A percentile compares a stretch with the other conserved stretches of the same genome.
Evolutionary conservation across 2,329 filamentous ascomycete genomes (phyloP).

Genomic region (Neodidymelliopsis sp.): DNA sequence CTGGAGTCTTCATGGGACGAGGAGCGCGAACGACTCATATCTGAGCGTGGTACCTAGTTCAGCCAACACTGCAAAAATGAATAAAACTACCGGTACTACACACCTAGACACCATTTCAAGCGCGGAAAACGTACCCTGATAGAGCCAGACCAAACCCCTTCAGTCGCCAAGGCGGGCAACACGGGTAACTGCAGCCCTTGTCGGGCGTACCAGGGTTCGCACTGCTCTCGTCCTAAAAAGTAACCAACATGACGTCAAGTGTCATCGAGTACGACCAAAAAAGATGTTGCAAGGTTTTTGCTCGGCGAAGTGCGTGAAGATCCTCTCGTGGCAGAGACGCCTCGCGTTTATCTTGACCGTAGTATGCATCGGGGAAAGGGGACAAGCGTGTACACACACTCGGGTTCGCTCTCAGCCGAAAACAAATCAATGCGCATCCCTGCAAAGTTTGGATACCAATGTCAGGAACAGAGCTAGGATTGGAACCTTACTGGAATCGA

Average conservation of each 20-base stretch:
- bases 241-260: constrained; percentile 3
- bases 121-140: neutral
- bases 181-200: neutral
- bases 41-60: constrained; percentile 16
- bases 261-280: neutral
- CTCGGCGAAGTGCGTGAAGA: constrained; percentile 6
- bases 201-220: neutral
- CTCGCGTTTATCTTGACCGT: neutral
- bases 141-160: neutral
- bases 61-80: neutral
- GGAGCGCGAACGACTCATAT: constrained; percentile 35
- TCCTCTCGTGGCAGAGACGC: constrained; percentile 4
- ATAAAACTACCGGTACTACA: neutral
- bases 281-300: neutral
- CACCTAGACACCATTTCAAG: neutral
- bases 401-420: neutral
- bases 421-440: neutral
- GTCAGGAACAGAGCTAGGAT: constrained; percentile 1
- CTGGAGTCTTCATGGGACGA: constrained; percentile 19
- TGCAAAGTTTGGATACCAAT: neutral
- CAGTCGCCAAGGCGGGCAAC: neutral
- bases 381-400: neutral
- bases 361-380: neutral
- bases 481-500: neutral
- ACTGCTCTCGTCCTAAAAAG: neutral